Conservation (phyloP, 78 protist genomes). For the Thecamonas trahens region DNA sequence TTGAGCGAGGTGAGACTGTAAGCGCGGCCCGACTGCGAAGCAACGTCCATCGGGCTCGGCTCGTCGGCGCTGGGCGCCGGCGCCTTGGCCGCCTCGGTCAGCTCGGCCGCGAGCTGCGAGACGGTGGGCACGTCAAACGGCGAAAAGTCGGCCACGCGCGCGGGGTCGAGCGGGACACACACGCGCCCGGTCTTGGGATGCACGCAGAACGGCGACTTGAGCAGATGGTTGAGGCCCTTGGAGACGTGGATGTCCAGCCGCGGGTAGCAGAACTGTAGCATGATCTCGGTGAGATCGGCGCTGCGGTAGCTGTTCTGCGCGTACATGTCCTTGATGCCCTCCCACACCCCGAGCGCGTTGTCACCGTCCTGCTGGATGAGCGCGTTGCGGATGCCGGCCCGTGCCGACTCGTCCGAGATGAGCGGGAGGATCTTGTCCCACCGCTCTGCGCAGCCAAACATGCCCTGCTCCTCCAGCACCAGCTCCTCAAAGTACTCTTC, state of each 20-base stretch:
- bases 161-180: constrained; percentile 48
- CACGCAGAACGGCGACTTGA: constrained; percentile 92
- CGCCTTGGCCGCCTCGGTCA: too few relatives aligned
- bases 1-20: too few relatives aligned
- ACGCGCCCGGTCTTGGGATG: constrained; percentile 93
- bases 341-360: neutral
- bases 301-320: neutral
- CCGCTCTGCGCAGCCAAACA: too few relatives aligned
- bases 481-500: neutral
- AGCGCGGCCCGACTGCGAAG: too few relatives aligned
- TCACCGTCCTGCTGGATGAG: too few relatives aligned
- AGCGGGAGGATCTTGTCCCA: too few relatives aligned
- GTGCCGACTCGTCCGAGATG: too few relatives aligned
- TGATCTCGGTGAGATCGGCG: constrained; percentile 23
- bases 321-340: neutral
- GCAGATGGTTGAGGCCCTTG: constrained; percentile 85
- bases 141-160: constrained; percentile 1
- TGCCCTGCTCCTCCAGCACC: neutral
- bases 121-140: constrained; percentile 33
- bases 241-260: constrained; percentile 88
- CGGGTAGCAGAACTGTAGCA: constrained; percentile 72
- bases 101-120: too few relatives aligned
- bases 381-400: too few relatives aligned
- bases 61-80: too few relatives aligned
- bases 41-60: too few relatives aligned